Percentiles rank a stretch among this genome's conserved stretches.
These are phyloP conservation scores for Naganishia friedmannii DNA, from an alignment of 768 basidiomycete species.

Conservation along the genomic window DNA sequence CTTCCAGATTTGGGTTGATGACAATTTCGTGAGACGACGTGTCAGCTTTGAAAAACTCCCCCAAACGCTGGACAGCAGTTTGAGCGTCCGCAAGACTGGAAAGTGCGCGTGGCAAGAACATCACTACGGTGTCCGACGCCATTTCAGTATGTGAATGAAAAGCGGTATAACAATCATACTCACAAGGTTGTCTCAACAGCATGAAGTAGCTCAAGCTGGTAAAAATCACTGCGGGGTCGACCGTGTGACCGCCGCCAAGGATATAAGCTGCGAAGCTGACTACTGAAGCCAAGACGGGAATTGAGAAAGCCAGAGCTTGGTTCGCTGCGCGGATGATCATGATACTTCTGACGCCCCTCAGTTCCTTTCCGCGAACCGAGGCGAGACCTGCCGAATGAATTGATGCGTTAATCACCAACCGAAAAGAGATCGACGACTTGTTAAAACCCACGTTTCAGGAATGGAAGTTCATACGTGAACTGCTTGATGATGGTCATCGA, in stretches of 20 bases:
- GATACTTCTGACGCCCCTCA: slow-evolving; percentile 61
- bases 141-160: neutral
- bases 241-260: slow-evolving; percentile 55
- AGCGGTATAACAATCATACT: slow-evolving; percentile 40
- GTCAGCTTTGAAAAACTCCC: slow-evolving; percentile 60
- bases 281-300: slow-evolving; percentile 66
- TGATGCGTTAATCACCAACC: neutral
- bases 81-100: slow-evolving; percentile 65
- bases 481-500: slow-evolving; percentile 71
- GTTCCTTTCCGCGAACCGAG: slow-evolving; percentile 59
- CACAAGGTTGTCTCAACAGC: slow-evolving; percentile 68
- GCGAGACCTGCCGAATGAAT: slow-evolving; percentile 57
- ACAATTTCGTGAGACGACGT: slow-evolving; percentile 54
- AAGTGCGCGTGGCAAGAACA: slow-evolving; percentile 53
- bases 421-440: neutral
- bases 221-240: slow-evolving; percentile 69
- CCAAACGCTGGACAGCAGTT: slow-evolving; percentile 61
- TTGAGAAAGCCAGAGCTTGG: slow-evolving; percentile 53
- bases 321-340: slow-evolving; percentile 64
- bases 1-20: slow-evolving; percentile 56
- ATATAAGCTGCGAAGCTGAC: slow-evolving; percentile 68
- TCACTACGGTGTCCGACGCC: slow-evolving; percentile 26
- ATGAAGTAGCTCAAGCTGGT: slow-evolving; percentile 62
- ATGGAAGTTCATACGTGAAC: slow-evolving; percentile 70
- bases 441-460: slow-evolving; percentile 59